Evolutionary conservation across 768 basidiomycete genomes (phyloP), one percentile per base, ranked within the genome.

Genomic region (Stropharia rugosoannulata): DNA sequence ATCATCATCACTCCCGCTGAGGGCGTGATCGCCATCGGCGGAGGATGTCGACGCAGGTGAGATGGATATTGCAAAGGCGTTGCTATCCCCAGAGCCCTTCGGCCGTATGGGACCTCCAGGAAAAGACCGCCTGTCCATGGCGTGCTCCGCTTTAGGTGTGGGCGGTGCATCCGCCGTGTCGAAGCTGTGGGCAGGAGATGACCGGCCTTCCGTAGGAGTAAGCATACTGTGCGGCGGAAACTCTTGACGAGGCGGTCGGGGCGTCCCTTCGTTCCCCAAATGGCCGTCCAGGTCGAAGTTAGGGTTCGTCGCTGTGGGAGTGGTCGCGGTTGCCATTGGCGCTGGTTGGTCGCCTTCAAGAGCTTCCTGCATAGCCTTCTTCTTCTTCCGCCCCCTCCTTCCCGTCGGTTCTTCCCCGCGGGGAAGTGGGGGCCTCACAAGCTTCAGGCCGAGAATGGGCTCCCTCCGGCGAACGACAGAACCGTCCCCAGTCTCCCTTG

Each of bases 371-470:
- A 32, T 32, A 32, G 47, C 16, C 36, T 52, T 66, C 15, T 22
- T 51, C 48, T 55, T 63, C 13, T 58, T 46, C n/a, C 67, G 51
- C 9, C 67, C 67, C 35, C 65, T 61, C 36, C 56, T 45, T 16
- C 54, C 50, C 3, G 37, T 38, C 16, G 36, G 13, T 7, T 38
- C 54, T 16, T 44, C 51, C 5, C 55, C 54, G 29, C 29, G 29
- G 15, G 57, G 60, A 2, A 64, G 1, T 1, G 58, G 57, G 4
- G 66, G 57, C 1, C 60, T 62, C 5, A 71, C 63, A 10, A 71
- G 62, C 4, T 66, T 64, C 9, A 69, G 60, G 8, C 64, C 66
- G 4, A 69, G 61, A 7, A 67, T 66, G 4, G 62, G 63, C 5
- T 37, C n/a, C 8, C 47, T 7, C 7, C 35, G 19, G 52, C 49